Evolutionary conservation across 202 grass and related monocot species (phyloP), one percentile per base, ranked within the genome.

Genomic region (Setaria viridis): DNA sequence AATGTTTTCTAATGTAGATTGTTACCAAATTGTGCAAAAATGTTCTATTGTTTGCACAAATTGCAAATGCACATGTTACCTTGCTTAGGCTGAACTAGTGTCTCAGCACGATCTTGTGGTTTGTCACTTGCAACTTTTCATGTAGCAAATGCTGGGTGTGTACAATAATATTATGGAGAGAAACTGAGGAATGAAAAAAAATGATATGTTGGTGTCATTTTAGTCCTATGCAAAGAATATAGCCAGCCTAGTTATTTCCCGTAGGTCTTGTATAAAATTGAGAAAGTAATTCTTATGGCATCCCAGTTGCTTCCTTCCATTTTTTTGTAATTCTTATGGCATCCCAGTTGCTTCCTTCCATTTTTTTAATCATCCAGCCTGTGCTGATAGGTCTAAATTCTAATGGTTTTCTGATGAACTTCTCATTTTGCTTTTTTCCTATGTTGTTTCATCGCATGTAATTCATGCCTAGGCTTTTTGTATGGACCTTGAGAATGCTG

Each of bases 101-200:
- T 43, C 42, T 43, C 42, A 43, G 42, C 42, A 43, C 5, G 42
- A 43, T 43, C 42, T 43, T 7, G 42, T 43, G 42, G 2, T 6
- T 43, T 43, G 5, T 43, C 42, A 43, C 4, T 43, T 43, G 42
- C 42, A 43, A 43, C 17, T 32, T 74, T 65, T 76, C 46, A 76
- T 76, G 9, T 62, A 62, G 32, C 53, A 72, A 82, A 82, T 82
- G 34, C 5, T 60, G 53, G 19, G 70, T n/a, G 25, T 76, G 47
- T 43, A 13, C 12, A 21, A 7, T 63, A 49, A 50, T 51, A 9
- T 50, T 32, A 11, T 62, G 29, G 17, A 37, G 10, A 3, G 17
- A 63, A 49, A 19, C 16, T 45, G 25, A 25, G 25, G 25, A 25
- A 25, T 25, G 25, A 25, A 25, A 25, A 25, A 8, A 45, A 45